phyloP scores from a whole-genome alignment of 2,329 filamentous ascomycete genomes.

The Chalaropsis thielavioides region DNA sequence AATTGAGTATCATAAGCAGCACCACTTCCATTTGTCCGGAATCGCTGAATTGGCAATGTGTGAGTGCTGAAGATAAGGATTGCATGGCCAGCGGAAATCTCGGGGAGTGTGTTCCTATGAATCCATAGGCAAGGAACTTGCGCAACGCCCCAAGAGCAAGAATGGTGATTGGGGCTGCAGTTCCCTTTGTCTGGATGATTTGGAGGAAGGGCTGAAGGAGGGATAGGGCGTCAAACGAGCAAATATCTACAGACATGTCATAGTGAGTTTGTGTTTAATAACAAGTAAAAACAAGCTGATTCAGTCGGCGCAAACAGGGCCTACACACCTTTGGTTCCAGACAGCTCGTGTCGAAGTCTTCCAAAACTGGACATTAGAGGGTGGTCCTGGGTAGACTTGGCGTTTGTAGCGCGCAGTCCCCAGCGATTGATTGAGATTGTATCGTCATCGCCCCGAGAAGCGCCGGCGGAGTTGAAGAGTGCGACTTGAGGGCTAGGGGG shows the following conservation, averaged over 20 bases:
- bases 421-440: conserved; percentile 61
- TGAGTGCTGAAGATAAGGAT: conserved; percentile 82
- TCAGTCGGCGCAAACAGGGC: background rate
- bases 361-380: conserved; percentile 92
- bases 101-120: conserved; percentile 73
- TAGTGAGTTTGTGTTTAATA: background rate
- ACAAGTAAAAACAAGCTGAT: background rate
- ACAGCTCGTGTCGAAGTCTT: conserved; percentile 72
- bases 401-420: conserved; percentile 88
- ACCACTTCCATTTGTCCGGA: conserved; percentile 92
- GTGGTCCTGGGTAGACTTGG: conserved; percentile 94
- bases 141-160: conserved; percentile 85
- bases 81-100: conserved; percentile 87
- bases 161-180: conserved; percentile 89
- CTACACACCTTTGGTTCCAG: conserved; percentile 58
- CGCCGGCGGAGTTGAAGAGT: conserved; percentile 1
- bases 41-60: conserved; percentile 94
- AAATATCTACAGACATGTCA: conserved; percentile 49
- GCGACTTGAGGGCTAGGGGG: conserved; percentile 28
- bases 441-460: conserved; percentile 28
- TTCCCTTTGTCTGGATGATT: conserved; percentile 91
- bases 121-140: conserved; percentile 91
- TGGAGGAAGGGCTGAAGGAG: conserved; percentile 89
- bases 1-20: conserved; percentile 77
- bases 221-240: conserved; percentile 73